phyloP scores from a whole-genome alignment of 257 asterid species.

The Petrea volubilis region DNA sequence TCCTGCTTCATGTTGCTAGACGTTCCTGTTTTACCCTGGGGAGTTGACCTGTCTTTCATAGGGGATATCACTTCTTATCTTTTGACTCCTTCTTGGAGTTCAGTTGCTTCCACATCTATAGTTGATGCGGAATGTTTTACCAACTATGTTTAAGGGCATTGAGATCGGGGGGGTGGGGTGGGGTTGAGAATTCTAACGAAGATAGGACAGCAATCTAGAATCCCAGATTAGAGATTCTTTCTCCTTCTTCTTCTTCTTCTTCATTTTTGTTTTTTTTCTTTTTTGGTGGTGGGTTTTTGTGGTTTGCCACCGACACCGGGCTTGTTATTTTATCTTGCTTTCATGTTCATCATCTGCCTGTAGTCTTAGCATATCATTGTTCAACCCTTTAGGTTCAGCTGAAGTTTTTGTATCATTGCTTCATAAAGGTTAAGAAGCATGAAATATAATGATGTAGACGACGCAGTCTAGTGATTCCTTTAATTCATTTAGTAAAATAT shows the following conservation, averaged over 20 bases:
- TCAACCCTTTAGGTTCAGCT: background rate
- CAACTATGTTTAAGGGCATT: background rate
- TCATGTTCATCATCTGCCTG: too few relatives aligned
- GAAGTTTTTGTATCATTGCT: background rate
- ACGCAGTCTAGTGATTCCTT: background rate
- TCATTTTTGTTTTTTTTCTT: too few relatives aligned
- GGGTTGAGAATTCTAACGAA: too few relatives aligned
- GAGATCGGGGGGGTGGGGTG: background rate
- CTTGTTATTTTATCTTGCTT: too few relatives aligned
- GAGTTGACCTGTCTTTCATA: too few relatives aligned
- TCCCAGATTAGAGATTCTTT: background rate
- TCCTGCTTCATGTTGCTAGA: background rate
- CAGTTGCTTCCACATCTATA: background rate
- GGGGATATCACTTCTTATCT: too few relatives aligned
- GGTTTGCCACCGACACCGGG: too few relatives aligned
- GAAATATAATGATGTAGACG: background rate
- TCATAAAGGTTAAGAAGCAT: background rate
- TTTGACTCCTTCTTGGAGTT: background rate
- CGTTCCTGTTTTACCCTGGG: background rate
- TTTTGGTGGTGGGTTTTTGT: background rate
- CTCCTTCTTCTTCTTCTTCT: background rate
- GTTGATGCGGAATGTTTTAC: background rate
- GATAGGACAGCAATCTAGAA: background rate
- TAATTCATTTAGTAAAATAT: background rate
- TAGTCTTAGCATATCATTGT: background rate